Evolutionary conservation across 768 basidiomycete genomes (phyloP).

Genomic region (Hygrocybe punicea): DNA sequence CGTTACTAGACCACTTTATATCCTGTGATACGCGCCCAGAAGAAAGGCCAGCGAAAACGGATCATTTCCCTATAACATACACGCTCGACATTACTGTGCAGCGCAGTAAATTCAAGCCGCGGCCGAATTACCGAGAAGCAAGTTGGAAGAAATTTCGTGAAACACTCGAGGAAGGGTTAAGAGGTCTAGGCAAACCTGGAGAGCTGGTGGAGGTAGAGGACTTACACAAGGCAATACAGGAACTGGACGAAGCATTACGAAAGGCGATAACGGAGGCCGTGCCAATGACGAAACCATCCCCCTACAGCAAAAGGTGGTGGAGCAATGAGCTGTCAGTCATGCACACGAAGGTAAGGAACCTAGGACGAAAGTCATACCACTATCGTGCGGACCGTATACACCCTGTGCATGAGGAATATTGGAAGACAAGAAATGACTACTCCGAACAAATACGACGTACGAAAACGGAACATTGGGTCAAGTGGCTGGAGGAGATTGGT

Average conservation of each 20-base stretch:
- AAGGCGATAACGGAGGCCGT: background rate
- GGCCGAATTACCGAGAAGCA: background rate
- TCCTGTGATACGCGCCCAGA: too few relatives aligned
- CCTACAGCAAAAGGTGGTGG: conserved; percentile 3
- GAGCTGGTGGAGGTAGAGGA: background rate
- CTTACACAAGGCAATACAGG: background rate
- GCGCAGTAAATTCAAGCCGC: background rate
- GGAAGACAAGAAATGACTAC: conserved; percentile 4
- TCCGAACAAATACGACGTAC: background rate
- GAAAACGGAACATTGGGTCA: conserved; percentile 16
- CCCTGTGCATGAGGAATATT: background rate
- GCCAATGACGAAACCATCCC: background rate
- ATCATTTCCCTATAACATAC: conserved; percentile 41
- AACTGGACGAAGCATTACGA: background rate
- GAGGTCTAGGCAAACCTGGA: background rate
- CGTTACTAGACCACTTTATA: too few relatives aligned
- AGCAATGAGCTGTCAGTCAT: background rate
- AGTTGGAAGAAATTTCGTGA: background rate
- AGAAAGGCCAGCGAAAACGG: too few relatives aligned
- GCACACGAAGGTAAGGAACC: background rate
- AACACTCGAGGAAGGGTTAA: background rate
- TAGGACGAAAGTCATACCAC: background rate
- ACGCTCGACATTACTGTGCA: conserved; percentile 19
- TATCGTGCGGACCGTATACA: background rate
- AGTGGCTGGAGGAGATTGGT: background rate